Conservation (phyloP, 164 flowering plant genomes). For the Dillenia turbinata region DNA sequence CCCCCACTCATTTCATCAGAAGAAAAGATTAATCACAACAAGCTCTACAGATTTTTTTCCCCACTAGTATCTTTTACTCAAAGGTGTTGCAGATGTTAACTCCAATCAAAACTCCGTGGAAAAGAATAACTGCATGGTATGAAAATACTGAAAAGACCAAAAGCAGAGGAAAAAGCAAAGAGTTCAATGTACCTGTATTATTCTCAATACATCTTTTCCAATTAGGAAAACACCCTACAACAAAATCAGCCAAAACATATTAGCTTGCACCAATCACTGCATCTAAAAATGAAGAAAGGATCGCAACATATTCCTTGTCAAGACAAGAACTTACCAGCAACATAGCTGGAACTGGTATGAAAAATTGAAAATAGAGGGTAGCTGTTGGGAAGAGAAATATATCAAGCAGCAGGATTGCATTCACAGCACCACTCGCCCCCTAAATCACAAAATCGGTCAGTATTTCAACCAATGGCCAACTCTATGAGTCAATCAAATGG, state of each 20-base stretch:
- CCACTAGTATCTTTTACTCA: too few relatives aligned
- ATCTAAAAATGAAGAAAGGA: neutral
- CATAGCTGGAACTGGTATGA: conserved; percentile 86
- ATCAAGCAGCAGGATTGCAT: conserved; percentile 80
- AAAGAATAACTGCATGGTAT: too few relatives aligned
- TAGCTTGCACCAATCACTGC: neutral
- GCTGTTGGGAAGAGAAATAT: conserved; percentile 76
- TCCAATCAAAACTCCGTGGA: too few relatives aligned
- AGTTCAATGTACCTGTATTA: conserved; percentile 50
- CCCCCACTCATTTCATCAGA: too few relatives aligned
- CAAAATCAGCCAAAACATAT: neutral
- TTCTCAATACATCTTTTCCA: conserved; percentile 63
- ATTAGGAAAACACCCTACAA: conserved; percentile 73
- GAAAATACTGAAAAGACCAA: neutral
- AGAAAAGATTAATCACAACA: too few relatives aligned
- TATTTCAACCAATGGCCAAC: neutral
- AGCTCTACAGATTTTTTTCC: too few relatives aligned
- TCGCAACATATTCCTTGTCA: neutral
- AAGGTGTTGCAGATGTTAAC: too few relatives aligned
- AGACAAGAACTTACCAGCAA: conserved; percentile 48
- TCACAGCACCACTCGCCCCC: conserved; percentile 98
- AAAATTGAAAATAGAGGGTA: conserved; percentile 46
- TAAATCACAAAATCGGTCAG: conserved; percentile 19
- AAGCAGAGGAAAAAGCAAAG: neutral
- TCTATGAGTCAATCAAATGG: neutral